Evolutionary conservation across 1,139 yeast genomes (phyloP).

Genomic region (Candida labiduridarum): DNA sequence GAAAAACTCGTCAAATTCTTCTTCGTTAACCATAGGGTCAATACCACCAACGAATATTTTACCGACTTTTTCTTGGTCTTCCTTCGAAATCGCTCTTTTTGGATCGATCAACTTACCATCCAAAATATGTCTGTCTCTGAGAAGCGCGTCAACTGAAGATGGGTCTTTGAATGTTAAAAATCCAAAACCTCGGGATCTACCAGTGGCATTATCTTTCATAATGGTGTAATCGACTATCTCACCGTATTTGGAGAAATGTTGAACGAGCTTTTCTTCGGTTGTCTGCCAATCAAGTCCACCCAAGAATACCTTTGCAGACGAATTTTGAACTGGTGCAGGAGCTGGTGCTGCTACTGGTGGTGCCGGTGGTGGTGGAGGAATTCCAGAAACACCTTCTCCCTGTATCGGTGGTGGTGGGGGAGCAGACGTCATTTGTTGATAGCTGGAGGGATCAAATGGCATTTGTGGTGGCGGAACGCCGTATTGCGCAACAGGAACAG

Average conservation of each 20-base stretch:
- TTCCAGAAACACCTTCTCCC: slow-evolving; percentile 6
- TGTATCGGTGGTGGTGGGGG: slow-evolving; percentile 7
- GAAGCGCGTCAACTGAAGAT: slow-evolving; percentile 81
- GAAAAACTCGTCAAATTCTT: slow-evolving; percentile 86
- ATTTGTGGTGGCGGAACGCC: slow-evolving; percentile 10
- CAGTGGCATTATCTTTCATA: slow-evolving; percentile 89
- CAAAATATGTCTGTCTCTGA: slow-evolving; percentile 82
- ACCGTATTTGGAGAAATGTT: slow-evolving; percentile 88
- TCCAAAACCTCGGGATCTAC: slow-evolving; percentile 96
- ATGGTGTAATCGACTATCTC: slow-evolving; percentile 88
- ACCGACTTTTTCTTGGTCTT: slow-evolving; percentile 96
- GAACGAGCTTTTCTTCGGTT: slow-evolving; percentile 78
- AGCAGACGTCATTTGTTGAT: slow-evolving; percentile 15
- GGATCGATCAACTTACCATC: slow-evolving; percentile 99
- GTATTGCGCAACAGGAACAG: not conserved
- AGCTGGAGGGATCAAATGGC: slow-evolving; percentile 15
- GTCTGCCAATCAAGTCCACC: slow-evolving; percentile 99
- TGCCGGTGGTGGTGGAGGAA: slow-evolving; percentile 12
- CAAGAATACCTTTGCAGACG: slow-evolving; percentile 31
- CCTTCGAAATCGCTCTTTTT: slow-evolving; percentile 96
- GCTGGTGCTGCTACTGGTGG: slow-evolving; percentile 18
- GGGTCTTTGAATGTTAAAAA: slow-evolving; percentile 87
- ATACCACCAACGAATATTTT: slow-evolving; percentile 98
- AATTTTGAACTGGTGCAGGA: slow-evolving; percentile 3
- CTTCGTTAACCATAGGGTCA: slow-evolving; percentile 92